Base-by-base conservation (phyloP, 352 stramenopile species). In the Phytophthora fragariaefolia region DNA sequence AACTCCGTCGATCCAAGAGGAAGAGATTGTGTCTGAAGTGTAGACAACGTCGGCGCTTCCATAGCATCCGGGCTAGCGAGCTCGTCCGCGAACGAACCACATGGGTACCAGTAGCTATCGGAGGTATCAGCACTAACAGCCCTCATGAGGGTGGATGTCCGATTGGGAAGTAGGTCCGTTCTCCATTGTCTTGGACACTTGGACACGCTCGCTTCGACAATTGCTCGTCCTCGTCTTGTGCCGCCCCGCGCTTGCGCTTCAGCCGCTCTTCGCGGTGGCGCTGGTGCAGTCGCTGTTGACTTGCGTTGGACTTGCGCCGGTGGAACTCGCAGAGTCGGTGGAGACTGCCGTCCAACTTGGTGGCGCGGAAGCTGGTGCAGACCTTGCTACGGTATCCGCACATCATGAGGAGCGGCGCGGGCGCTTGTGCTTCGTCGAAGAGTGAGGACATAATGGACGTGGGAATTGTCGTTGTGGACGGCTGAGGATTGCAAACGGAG, bases 271-370 rank as follows among this genome's bases (percentile, higher is more conserved):
- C 66, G 10, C 66, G 70, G 22, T 68, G 76, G 3, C 74, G 69
- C 45, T 74, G 58, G 47, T 86, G 74, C 10, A 85, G 69, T 20
- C 74, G 69, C 38, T 80, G 74, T 57, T 90, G 82, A 50, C 86
- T 87, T 13, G 74, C 53, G 43, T 90, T 90, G 17, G 82, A 79
- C 49, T 87, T 84, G 32, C 65, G 65, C 0, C 79, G 82, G 42
- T 90, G 82, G 42, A 82, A 74, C 27, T 90, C 79, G 51, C 82
- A 90, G 23, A 87, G 69, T 18, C 78, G 79, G 72, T 90, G 82
- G 15, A 86, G 57, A 1, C 72, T 74, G 5, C 82, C 79, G 18
- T 83, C 80, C 23, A 79, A 45, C 54, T 89, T 89, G 20, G 72
- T 74, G 15, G 76, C 73, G 48, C 82, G 79, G 3, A 60, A 49